These are phyloP conservation scores for Kalanchoe fedtschenkoi DNA, from an alignment of 164 flowering plant genomes.

Conservation along the genomic window DNA sequence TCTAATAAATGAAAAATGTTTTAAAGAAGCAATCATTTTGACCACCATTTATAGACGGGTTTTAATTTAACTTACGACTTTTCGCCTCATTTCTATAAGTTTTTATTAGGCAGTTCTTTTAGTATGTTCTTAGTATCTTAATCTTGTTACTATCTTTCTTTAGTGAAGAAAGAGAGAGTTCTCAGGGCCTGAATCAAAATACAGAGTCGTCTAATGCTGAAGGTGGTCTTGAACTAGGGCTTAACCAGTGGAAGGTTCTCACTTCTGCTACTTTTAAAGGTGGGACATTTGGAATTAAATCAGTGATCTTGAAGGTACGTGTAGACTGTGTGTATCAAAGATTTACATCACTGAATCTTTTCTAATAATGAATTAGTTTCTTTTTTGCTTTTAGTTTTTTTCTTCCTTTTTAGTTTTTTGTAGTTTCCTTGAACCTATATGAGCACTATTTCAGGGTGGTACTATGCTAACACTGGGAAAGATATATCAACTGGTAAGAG, in stretches of 20 bases:
- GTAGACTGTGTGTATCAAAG: neutral
- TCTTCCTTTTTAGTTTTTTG: neutral
- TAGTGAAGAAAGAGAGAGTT: constrained; percentile 38
- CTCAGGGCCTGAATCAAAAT: constrained; percentile 18
- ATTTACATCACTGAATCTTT: neutral
- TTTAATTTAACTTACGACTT: neutral
- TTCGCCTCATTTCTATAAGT: neutral
- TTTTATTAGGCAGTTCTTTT: neutral
- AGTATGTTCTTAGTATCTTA: constrained; percentile 2
- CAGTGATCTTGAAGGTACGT: constrained; percentile 55
- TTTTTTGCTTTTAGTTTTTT: neutral
- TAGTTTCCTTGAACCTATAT: neutral
- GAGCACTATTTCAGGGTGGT: constrained; percentile 44
- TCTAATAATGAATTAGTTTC: neutral
- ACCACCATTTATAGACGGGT: neutral
- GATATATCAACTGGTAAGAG: constrained; percentile 56
- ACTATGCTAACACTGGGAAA: constrained; percentile 56
- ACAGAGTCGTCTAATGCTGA: constrained; percentile 16
- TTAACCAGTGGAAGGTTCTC: constrained; percentile 52
- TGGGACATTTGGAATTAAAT: constrained; percentile 43
- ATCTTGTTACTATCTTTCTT: constrained; percentile 11
- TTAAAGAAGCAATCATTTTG: too few species aligned
- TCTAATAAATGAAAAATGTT: too few species aligned
- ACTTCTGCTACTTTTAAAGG: constrained; percentile 35
- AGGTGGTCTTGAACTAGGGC: constrained; percentile 41